Percentiles rank a stretch among this genome's conserved stretches.
These are phyloP conservation scores for Aspergillus versicolor DNA, from an alignment of 2,329 filamentous ascomycete species.

Conservation along the genomic window DNA sequence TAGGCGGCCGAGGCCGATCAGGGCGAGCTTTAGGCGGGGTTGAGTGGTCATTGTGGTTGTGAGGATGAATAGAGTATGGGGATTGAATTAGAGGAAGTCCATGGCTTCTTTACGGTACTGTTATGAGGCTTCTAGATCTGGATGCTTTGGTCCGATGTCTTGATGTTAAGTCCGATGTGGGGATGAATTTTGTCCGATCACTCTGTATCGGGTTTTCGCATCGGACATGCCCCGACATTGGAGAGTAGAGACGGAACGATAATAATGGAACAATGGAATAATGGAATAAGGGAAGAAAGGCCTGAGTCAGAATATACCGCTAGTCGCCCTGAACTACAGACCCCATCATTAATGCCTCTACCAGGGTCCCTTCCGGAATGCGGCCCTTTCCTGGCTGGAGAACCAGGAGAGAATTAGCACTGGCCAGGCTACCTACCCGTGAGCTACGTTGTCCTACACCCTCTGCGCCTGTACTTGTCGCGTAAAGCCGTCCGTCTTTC, in stretches of 20 bases:
- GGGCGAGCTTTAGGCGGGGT: conserved; percentile 9
- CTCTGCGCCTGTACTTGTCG: conserved; percentile 74
- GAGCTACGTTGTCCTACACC: conserved; percentile 72
- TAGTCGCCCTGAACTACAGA: conserved; percentile 33
- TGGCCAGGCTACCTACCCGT: conserved; percentile 80
- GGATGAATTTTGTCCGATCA: too few species aligned
- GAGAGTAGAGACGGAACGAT: too few species aligned
- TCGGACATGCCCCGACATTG: too few species aligned
- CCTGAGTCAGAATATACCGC: neutral
- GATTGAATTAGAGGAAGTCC: too few species aligned
- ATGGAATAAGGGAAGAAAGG: too few species aligned
- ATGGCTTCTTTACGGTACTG: too few species aligned
- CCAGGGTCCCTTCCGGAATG: conserved; percentile 66
- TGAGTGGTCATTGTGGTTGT: neutral
- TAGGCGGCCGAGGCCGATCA: conserved; percentile 12
- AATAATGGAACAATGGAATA: too few species aligned
- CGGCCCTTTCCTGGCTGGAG: conserved; percentile 50
- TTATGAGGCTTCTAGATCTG: too few species aligned
- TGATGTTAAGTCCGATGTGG: too few species aligned
- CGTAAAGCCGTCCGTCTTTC: conserved; percentile 66
- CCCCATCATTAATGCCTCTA: conserved; percentile 79
- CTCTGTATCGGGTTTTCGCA: too few species aligned
- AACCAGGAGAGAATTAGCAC: conserved; percentile 82
- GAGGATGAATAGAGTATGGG: too few species aligned
- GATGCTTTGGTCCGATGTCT: too few species aligned